Evolutionary conservation across 2,329 filamentous ascomycete species (phyloP), one percentile per base, ranked within the genome.

Genomic region (Corniculantispora saksenae): DNA sequence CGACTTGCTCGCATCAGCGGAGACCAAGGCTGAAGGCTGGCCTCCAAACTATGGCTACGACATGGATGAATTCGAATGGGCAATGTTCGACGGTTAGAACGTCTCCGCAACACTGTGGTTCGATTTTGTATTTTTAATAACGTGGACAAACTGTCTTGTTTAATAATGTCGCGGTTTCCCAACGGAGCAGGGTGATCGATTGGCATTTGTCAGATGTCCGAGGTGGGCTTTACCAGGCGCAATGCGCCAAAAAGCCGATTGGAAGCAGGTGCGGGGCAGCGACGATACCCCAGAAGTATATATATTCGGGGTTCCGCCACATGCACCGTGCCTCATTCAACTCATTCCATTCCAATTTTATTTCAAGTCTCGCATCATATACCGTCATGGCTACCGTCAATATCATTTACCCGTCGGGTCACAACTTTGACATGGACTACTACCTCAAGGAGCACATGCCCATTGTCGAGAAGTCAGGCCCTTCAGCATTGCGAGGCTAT

Each of bases 391-490:
- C 66, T 32, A 67, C 68, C 66, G 47, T 73, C 61, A 71, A 71
- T 35, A 71, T 79, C 32, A 63, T 80, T 50, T 84, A 84, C 71
- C 80, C 81, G 4, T 71, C 74, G 56, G 77, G 73, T n/a, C 70
- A 72, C 45, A 74, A 73, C 66, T 84, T 84, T 74, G 72, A 84
- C 73, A 73, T 82, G 68, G 75, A 81, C 40, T 84, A 84, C 77
- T 85, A 83, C 70, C 70, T 83, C 45, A 63, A 69, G 3, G 77
- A 67, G 23, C 82, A 84, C 75, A 81, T 84, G 78, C 76, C 79
- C 1, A 72, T 84, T 3, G 79, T 79, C 19, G 66, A 71, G 32
- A 73, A 77, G 56, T 66, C 69, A 48, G 27, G 12, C 13, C 47
- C 27, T 21, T 7, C 25, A 19, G 2, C 17, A 15, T 25, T 9